These are phyloP conservation scores for Pythium phragmitis DNA, from an alignment of 352 stramenopile genomes.

Conservation along the genomic window DNA sequence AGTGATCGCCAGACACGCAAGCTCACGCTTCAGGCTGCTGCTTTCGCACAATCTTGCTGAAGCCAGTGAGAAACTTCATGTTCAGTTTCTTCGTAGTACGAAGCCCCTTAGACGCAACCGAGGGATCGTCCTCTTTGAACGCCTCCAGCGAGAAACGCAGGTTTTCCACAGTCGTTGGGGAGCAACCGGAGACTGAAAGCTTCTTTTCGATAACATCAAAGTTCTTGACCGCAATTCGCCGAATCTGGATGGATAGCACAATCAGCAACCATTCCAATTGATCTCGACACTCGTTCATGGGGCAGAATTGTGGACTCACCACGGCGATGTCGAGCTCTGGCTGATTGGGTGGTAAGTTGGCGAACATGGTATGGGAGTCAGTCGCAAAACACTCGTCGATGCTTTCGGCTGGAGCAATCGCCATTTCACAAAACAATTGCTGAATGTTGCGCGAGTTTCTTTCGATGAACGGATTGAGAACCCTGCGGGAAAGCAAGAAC, in stretches of 20 bases:
- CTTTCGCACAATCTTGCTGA: constrained; percentile 34
- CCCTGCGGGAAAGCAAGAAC: constrained; percentile 29
- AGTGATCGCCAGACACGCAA: background rate
- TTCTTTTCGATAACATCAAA: constrained; percentile 71
- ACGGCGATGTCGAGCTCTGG: constrained; percentile 56
- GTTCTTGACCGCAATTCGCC: constrained; percentile 69
- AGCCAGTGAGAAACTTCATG: constrained; percentile 69
- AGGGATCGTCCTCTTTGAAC: constrained; percentile 18
- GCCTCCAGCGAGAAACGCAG: constrained; percentile 46
- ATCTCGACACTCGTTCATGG: background rate
- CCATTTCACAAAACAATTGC: constrained; percentile 72
- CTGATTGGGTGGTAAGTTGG: constrained; percentile 51
- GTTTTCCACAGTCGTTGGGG: constrained; percentile 41
- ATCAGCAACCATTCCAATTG: background rate
- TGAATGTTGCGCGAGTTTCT: constrained; percentile 77
- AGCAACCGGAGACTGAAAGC: constrained; percentile 42
- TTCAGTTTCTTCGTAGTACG: constrained; percentile 71
- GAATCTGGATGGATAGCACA: constrained; percentile 39
- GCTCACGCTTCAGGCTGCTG: constrained; percentile 22
- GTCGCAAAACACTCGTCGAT: constrained; percentile 76
- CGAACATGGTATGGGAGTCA: constrained; percentile 76
- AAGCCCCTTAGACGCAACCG: constrained; percentile 44
- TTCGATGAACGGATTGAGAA: constrained; percentile 88
- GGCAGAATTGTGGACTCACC: constrained; percentile 25
- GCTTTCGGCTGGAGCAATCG: constrained; percentile 53